Conservation (phyloP, 1,139 yeast species). For the Spathaspora sp. region DNA sequence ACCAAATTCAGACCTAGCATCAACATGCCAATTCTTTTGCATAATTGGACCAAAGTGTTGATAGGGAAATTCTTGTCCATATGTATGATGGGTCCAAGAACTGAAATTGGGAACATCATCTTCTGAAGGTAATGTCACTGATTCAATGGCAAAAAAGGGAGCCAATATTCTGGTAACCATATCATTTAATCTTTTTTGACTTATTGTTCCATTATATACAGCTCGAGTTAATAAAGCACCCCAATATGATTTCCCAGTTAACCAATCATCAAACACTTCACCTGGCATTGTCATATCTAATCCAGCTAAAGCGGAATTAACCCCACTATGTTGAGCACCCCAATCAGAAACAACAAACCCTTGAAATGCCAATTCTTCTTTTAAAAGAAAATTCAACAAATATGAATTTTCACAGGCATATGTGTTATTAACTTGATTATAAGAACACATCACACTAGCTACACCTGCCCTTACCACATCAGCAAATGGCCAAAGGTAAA, state of each 20-base stretch:
- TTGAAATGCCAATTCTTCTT: constrained; percentile 65
- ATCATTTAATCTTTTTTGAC: constrained; percentile 57
- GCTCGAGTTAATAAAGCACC: constrained; percentile 58
- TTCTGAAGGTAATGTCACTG: constrained; percentile 31
- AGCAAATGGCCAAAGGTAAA: constrained; percentile 68
- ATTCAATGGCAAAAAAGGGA: constrained; percentile 50
- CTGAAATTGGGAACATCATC: constrained; percentile 56
- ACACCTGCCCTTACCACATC: constrained; percentile 61
- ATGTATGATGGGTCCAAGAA: constrained; percentile 58
- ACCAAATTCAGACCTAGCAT: constrained; percentile 50
- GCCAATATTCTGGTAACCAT: constrained; percentile 63
- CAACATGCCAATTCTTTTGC: constrained; percentile 56
- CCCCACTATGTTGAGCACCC: constrained; percentile 64
- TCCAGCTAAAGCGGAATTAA: constrained; percentile 57
- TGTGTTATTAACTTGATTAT: constrained; percentile 57
- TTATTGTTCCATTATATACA: constrained; percentile 54
- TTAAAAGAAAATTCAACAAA: constrained; percentile 52
- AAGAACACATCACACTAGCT: constrained; percentile 63
- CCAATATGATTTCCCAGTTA: constrained; percentile 56
- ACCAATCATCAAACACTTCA: constrained; percentile 52
- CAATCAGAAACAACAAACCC: constrained; percentile 69
- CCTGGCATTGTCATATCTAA: constrained; percentile 73
- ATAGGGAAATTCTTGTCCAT: constrained; percentile 51
- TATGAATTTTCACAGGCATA: constrained; percentile 64
- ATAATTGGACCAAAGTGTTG: constrained; percentile 54